Conservation (phyloP, 371 early-diverging fungal genomes). For the Rhizopus stolonifer region DNA sequence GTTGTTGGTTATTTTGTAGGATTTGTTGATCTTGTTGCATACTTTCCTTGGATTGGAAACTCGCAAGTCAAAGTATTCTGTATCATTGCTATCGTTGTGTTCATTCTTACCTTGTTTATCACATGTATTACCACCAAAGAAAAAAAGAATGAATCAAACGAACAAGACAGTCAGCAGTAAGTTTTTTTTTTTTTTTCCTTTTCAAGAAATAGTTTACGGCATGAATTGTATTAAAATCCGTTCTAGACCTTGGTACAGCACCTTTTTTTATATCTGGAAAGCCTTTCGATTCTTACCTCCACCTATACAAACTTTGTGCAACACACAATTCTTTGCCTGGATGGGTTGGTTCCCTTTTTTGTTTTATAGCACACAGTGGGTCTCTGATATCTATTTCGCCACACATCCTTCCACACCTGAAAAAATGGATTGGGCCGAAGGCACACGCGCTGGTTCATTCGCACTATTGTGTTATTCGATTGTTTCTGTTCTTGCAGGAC, state of each 20-base stretch:
- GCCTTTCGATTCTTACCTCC: conserved; percentile 61
- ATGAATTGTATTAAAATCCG: too few species aligned
- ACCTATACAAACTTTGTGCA: conserved; percentile 68
- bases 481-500: conserved; percentile 60
- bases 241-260: conserved; percentile 52
- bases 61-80: conserved; percentile 71
- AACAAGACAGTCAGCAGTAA: conserved; percentile 16
- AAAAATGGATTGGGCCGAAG: conserved; percentile 41
- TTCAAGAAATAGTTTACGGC: too few species aligned
- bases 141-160: conserved; percentile 22
- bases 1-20: conserved; percentile 69
- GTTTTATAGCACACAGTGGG: conserved; percentile 63
- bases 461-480: conserved; percentile 69
- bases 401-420: conserved; percentile 27
- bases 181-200: background rate
- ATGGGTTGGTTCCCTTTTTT: conserved; percentile 86
- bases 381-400: conserved; percentile 56
- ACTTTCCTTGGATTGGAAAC: conserved; percentile 63
- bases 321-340: conserved; percentile 84
- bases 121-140: conserved; percentile 62
- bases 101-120: conserved; percentile 49
- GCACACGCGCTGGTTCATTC: conserved; percentile 71
- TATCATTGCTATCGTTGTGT: conserved; percentile 57
- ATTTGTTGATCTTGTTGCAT: conserved; percentile 60
- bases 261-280: conserved; percentile 56